These are phyloP conservation scores for Dryadomyces quercivorus DNA, from an alignment of 2,329 filamentous ascomycete genomes.

Conservation along the genomic window DNA sequence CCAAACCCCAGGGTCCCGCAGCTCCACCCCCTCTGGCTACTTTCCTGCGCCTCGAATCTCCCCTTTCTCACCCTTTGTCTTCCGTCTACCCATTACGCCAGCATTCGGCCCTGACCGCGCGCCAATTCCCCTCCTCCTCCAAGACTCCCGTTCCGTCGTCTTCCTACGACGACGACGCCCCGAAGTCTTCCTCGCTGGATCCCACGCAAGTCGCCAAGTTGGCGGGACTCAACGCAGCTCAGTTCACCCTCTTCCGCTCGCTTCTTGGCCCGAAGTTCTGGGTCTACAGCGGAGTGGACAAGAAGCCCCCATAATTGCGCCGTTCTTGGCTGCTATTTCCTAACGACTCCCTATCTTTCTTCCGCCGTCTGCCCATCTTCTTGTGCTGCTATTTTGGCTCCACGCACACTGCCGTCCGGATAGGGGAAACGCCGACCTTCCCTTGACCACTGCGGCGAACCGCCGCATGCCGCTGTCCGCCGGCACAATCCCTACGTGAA, in stretches of 20 bases:
- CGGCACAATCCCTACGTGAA: conserved; percentile 12
- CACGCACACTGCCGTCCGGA: conserved; percentile 3
- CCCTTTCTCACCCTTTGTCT: neutral
- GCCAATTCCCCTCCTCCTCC: neutral
- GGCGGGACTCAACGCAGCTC: conserved; percentile 35
- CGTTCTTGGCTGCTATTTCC: neutral
- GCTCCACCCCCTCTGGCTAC: neutral
- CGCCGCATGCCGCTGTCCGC: conserved; percentile 13
- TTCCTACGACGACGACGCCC: neutral
- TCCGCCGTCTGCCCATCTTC: neutral
- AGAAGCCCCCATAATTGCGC: conserved; percentile 89
- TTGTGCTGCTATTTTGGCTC: conserved; percentile 5
- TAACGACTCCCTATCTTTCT: neutral
- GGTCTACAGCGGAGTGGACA: conserved; percentile 94
- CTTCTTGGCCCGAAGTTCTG: conserved; percentile 84
- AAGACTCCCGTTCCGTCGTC: neutral
- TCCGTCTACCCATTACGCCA: neutral
- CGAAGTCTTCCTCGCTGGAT: neutral
- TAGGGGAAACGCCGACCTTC: conserved; percentile 4
- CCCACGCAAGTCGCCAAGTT: conserved; percentile 20
- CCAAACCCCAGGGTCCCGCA: neutral
- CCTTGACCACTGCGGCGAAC: conserved; percentile 8
- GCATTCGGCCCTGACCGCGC: neutral
- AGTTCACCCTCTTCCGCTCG: conserved; percentile 70
- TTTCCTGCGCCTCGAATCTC: neutral